Evolutionary conservation across 768 basidiomycete species (phyloP), one percentile per base, ranked within the genome.

Genomic region (Boletus rufocinnamomeus): DNA sequence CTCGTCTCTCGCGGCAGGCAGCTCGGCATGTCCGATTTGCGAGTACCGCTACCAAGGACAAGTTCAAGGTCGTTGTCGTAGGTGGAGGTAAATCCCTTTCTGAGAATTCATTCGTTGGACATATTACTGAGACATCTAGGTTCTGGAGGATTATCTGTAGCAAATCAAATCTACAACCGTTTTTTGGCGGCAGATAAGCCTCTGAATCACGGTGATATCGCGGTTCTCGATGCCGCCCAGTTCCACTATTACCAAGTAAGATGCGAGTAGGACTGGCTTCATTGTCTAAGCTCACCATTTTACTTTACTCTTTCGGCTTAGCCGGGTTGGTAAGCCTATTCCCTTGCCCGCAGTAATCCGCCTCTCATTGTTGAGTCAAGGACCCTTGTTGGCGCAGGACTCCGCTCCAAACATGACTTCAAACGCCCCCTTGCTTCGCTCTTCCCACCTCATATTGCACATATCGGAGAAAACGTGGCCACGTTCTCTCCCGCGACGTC

Each of bases 321-420:
- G 84, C 96, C 96, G 23, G 96, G 95, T 75, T 98, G 95, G 92
- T 92, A 73, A 67, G 78, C 64, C 13, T 17, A 45, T 32, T 17
- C n/a, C n/a, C 19, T 50, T 51, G 5, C 14, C 30, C 37, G 25
- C 37, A 44, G 47, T 50, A 35, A 34, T 54, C 47, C 14, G 7
- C 6, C 11, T 6, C 48, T 58, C n/a, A 67, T 60, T 23, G 46
- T 48, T 48, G n/a, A n/a, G n/a, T 46, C 57, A 49, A 93, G 92
- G 94, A 96, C 95, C 1, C 83, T 97, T 43, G 95, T 94, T 40
- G 95, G 93, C 16, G 79, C 93, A n/a, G 96, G 95, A 28, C 80
- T 99, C 52, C 79, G 82, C 51, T 67, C 80, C 43, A 95, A 96
- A 74, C 72, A 79, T 17, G 81, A 84, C 4, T 89, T 89, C 65